Conservation (phyloP, 1,284 basidiomycete species). For the Heterobasidion irregulare region DNA sequence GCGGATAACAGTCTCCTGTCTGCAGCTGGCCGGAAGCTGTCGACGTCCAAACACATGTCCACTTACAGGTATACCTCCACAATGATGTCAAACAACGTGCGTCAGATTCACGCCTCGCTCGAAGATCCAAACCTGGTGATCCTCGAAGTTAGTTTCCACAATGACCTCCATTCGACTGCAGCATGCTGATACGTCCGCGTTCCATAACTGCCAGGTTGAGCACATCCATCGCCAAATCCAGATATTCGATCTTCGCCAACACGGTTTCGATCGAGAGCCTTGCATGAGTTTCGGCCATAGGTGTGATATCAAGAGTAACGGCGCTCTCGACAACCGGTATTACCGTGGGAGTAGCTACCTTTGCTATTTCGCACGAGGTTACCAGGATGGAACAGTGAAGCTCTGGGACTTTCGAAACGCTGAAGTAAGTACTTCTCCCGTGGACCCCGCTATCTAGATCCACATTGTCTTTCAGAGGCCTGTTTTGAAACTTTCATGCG, state of each 20-base stretch:
- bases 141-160: conserved; percentile 32
- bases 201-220: background rate
- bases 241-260: conserved; percentile 1
- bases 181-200: conserved; percentile 7
- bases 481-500: conserved; percentile 21
- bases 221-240: conserved; percentile 1
- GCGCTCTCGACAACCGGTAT: background rate
- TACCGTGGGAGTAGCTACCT: conserved; percentile 14
- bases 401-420: conserved; percentile 44
- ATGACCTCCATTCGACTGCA: conserved; percentile 4
- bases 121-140: conserved; percentile 32
- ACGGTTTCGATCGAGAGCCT: conserved; percentile 1
- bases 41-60: conserved; percentile 24
- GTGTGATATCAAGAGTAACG: background rate
- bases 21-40: conserved; percentile 24
- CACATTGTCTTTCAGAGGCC: conserved; percentile 20
- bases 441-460: background rate
- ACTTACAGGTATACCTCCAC: conserved; percentile 16
- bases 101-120: conserved; percentile 38
- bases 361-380: conserved; percentile 37
- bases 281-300: background rate
- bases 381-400: conserved; percentile 32
- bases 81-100: conserved; percentile 29
- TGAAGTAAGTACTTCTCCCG: conserved; percentile 24
- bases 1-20: conserved; percentile 24